Evolutionary conservation across 2,329 filamentous ascomycete species (phyloP).

Genomic region (Trichoderma gracile): DNA sequence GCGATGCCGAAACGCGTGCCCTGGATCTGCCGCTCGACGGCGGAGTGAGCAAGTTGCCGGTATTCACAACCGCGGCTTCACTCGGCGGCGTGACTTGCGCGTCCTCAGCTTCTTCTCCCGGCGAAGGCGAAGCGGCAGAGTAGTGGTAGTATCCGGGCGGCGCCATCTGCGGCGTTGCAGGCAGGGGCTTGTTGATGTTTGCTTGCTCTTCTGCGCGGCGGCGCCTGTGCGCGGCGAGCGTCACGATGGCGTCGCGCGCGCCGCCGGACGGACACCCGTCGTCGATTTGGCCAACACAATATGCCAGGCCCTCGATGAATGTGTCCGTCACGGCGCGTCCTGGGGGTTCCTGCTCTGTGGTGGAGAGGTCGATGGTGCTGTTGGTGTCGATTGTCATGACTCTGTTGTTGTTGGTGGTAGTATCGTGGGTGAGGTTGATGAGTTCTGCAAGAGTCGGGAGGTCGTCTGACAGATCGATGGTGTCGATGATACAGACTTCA

Average conservation of each 20-base stretch:
- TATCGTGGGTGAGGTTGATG: constrained; percentile 22
- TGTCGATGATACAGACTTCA: constrained; percentile 26
- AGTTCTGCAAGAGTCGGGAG: neutral
- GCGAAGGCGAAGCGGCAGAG: constrained; percentile 3
- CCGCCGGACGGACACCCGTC: constrained; percentile 32
- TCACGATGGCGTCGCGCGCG: constrained; percentile 35
- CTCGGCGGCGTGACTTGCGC: neutral
- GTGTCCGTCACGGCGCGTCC: constrained; percentile 15
- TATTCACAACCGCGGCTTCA: neutral
- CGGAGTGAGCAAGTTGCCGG: constrained; percentile 1
- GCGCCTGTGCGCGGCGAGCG: constrained; percentile 30
- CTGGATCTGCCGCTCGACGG: neutral
- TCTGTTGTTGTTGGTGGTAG: neutral
- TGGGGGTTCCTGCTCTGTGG: neutral
- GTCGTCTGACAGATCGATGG: constrained; percentile 30
- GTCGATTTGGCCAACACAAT: constrained; percentile 39
- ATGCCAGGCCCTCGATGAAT: constrained; percentile 36
- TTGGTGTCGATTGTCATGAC: neutral
- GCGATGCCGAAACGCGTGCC: no score
- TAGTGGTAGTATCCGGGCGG: constrained; percentile 28
- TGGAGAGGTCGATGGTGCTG: neutral
- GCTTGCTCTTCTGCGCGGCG: constrained; percentile 18
- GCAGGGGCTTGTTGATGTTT: constrained; percentile 35
- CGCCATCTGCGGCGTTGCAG: constrained; percentile 36
- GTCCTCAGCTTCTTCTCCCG: neutral